These are phyloP conservation scores for Trametes versicolor DNA, from an alignment of 1,284 basidiomycete species.

Conservation along the genomic window DNA sequence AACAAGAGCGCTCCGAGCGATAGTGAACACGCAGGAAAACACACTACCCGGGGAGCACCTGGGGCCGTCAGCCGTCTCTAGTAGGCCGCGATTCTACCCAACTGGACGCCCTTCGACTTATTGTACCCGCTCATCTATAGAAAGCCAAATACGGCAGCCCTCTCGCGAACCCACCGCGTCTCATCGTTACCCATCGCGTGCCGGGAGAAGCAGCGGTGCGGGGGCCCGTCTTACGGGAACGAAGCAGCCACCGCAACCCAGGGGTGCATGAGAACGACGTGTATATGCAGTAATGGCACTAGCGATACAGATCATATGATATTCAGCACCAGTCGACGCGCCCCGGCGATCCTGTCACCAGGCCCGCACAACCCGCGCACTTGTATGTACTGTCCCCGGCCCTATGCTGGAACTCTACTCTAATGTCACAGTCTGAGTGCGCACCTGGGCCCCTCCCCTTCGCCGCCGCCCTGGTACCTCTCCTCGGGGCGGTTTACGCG, in stretches of 20 bases:
- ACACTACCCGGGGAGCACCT: not conserved
- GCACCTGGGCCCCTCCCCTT: not conserved
- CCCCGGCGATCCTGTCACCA: conserved; percentile 20
- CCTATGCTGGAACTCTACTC: conserved; percentile 15
- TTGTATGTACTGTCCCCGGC: conserved; percentile 4
- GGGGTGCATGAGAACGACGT: not conserved
- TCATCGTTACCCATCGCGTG: no score
- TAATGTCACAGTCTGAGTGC: conserved; percentile 1
- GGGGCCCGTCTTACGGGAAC: conserved; percentile 4
- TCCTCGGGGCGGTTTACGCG: not conserved
- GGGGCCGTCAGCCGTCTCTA: not conserved
- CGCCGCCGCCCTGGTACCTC: not conserved
- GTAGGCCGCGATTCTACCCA: not conserved
- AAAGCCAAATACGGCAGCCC: not conserved
- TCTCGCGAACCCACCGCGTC: no score
- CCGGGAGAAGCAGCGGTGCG: not conserved
- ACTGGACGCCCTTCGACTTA: no score
- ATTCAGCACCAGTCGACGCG: not conserved
- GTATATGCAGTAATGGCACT: conserved; percentile 1
- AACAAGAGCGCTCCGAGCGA: no score
- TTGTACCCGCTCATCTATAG: no score
- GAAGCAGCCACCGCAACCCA: not conserved
- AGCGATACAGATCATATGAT: conserved; percentile 22
- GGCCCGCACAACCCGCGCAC: not conserved
- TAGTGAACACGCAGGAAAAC: no score